Evolutionary conservation across 257 asterid species (phyloP).

Genomic region (Solanum peruvianum): DNA sequence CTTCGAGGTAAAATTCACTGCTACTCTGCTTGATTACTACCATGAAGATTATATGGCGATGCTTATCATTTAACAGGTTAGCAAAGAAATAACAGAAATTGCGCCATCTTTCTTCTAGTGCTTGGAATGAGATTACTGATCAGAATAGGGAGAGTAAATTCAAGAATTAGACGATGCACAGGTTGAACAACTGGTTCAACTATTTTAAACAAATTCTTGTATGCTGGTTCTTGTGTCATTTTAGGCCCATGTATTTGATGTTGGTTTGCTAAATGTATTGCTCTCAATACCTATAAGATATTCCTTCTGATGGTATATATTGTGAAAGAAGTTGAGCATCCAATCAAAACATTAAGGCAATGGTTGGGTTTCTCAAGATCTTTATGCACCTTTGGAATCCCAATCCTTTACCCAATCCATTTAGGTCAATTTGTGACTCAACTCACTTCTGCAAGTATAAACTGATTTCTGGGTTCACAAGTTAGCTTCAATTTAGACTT

Average conservation of each 20-base stretch:
- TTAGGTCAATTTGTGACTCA: not conserved
- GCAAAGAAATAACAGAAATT: not conserved
- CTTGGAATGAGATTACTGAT: not conserved
- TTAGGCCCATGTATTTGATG: not conserved
- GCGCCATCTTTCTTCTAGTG: not conserved
- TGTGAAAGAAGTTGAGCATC: not conserved
- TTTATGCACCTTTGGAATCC: not conserved
- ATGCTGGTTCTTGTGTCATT: not conserved
- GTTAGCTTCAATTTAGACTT: not conserved
- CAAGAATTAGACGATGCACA: not conserved
- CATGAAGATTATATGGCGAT: not conserved
- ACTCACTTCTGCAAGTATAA: not conserved
- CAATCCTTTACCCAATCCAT: not conserved
- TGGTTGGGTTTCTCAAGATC: not conserved
- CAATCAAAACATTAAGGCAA: not conserved
- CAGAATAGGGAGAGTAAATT: not conserved
- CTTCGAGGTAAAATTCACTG: conserved; percentile 50
- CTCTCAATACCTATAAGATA: not conserved
- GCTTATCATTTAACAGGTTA: not conserved
- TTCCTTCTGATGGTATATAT: not conserved
- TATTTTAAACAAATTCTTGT: not conserved
- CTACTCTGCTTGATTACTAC: not conserved
- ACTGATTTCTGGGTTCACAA: not conserved
- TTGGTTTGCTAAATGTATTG: not conserved
- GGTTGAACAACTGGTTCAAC: not conserved